These are phyloP conservation scores for Camellia sinensis DNA, from an alignment of 148 eudicot species.

Conservation along the genomic window DNA sequence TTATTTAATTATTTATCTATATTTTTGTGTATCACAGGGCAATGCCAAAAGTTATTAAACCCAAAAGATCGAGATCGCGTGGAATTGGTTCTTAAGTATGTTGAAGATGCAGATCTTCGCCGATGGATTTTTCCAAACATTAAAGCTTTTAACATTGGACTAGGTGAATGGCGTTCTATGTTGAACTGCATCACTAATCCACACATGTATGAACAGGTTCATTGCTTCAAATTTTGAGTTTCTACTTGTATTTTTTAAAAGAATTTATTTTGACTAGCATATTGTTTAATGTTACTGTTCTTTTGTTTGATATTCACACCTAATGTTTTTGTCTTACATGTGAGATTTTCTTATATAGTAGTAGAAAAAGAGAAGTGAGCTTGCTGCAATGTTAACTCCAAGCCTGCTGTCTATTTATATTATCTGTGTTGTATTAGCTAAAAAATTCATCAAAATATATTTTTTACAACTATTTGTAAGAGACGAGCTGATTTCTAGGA, in stretches of 20 bases:
- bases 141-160: conserved; percentile 59
- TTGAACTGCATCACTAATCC: conserved; percentile 70
- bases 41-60: conserved; percentile 36
- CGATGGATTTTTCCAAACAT: conserved; percentile 60
- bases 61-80: conserved; percentile 45
- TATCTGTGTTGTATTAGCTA: neutral
- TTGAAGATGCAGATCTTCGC: conserved; percentile 80
- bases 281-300: neutral
- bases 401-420: neutral
- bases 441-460: neutral
- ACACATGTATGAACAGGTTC: conserved; percentile 70
- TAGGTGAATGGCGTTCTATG: conserved; percentile 58
- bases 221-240: neutral
- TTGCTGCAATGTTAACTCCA: neutral
- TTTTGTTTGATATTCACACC: neutral
- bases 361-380: neutral
- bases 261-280: neutral
- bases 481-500: conserved; percentile 3
- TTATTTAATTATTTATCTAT: neutral
- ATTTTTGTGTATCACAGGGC: conserved; percentile 42
- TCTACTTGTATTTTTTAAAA: neutral
- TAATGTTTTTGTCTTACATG: neutral
- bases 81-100: conserved; percentile 55
- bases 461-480: neutral
- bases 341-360: neutral